Evolutionary conservation across 2,329 filamentous ascomycete genomes (phyloP).

Genomic region (Aureobasidium melanogenum): DNA sequence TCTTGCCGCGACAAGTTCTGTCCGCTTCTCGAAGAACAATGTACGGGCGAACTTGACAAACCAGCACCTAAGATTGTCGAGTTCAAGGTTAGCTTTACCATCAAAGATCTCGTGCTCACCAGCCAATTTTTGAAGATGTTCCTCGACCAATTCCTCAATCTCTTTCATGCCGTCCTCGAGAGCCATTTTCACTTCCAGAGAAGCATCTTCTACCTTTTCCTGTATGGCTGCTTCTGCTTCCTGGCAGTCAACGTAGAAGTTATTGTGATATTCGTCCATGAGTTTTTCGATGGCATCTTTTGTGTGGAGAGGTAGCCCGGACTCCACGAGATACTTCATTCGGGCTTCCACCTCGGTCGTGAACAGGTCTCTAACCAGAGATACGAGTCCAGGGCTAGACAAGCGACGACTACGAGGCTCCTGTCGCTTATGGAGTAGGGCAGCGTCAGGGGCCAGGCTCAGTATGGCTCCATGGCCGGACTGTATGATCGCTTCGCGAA

Average conservation of each 20-base stretch:
- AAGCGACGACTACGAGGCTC: not conserved
- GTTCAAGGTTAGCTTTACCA: not conserved
- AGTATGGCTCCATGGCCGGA: not conserved
- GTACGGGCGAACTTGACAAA: conserved; percentile 3
- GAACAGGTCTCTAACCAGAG: not conserved
- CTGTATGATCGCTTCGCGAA: not conserved
- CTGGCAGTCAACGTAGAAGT: not conserved
- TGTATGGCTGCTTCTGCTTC: not conserved
- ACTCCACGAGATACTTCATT: not conserved
- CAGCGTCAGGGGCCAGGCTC: not conserved
- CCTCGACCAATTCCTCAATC: not conserved
- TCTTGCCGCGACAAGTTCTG: not conserved
- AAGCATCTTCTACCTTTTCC: not conserved
- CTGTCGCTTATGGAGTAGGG: not conserved
- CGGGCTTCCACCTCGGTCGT: not conserved
- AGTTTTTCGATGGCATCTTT: not conserved
- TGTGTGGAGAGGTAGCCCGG: not conserved
- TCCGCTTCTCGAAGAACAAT: not conserved
- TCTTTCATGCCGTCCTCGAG: not conserved
- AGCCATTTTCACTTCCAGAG: not conserved
- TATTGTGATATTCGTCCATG: conserved; percentile 1
- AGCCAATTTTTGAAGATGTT: not conserved
- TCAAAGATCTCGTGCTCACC: not conserved
- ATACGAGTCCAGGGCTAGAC: not conserved
- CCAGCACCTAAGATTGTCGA: not conserved